A percentile compares a stretch with the other conserved stretches of the same genome.
Conservation (phyloP, 139 green algal species). For the Chlamydomonas sphaeroides region DNA sequence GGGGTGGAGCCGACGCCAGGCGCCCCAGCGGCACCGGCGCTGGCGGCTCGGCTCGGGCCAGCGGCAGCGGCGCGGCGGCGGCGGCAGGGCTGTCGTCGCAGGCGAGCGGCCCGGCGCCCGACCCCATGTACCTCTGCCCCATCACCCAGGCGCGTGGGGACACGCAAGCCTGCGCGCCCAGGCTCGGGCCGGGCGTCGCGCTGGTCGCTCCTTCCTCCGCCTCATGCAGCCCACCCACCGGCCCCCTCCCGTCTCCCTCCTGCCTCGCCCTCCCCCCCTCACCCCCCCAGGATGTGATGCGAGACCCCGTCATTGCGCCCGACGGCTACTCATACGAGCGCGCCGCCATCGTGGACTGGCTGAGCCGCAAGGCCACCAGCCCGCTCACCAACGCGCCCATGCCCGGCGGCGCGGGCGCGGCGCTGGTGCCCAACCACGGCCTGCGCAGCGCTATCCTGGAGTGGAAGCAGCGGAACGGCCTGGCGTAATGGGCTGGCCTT, state of each 20-base stretch:
- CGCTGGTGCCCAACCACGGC: conserved; percentile 44
- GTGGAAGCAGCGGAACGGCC: conserved; percentile 28
- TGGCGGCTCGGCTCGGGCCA: background rate
- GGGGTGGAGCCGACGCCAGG: too few relatives aligned
- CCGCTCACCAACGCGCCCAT: conserved; percentile 48
- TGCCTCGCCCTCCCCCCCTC: background rate
- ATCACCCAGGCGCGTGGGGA: conserved; percentile 57
- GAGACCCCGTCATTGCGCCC: conserved; percentile 35
- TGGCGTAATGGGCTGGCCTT: background rate
- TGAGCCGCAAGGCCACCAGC: conserved; percentile 11
- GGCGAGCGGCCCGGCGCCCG: background rate
- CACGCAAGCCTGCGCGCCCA: background rate
- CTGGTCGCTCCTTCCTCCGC: background rate
- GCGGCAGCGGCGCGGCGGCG: background rate
- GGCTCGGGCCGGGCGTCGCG: too few relatives aligned
- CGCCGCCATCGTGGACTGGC: conserved; percentile 26
- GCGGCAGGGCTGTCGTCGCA: background rate
- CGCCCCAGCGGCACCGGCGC: background rate
- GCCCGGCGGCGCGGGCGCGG: background rate
- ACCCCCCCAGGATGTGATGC: conserved; percentile 43
- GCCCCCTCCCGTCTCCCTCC: too few relatives aligned
- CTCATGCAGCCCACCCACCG: too few relatives aligned
- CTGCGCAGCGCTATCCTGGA: conserved; percentile 44
- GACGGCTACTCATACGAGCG: conserved; percentile 49
- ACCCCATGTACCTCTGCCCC: conserved; percentile 55